Conservation (phyloP, 176 grass and related monocot genomes). For the Rhynchospora pubera region DNA sequence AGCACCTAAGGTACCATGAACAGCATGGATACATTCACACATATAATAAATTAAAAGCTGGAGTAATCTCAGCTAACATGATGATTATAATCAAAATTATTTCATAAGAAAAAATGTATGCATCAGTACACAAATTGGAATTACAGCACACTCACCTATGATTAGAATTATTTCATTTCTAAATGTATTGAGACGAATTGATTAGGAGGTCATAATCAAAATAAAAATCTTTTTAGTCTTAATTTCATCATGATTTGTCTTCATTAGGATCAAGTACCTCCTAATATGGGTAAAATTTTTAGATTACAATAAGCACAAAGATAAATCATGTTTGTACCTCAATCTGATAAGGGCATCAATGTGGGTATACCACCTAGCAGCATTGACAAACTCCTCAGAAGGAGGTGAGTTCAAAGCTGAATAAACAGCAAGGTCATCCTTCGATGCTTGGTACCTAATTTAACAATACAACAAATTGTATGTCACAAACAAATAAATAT, state of each 20-base stretch:
- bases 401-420: slow-evolving; percentile 39
- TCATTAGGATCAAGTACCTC: not conserved
- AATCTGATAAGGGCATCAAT: slow-evolving; percentile 90
- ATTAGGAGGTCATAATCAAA: not conserved
- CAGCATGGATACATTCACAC: not conserved
- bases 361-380: slow-evolving; percentile 74
- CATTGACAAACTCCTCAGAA: slow-evolving; percentile 53
- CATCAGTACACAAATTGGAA: not conserved
- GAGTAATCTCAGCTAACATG: not conserved
- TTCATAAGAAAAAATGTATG: not conserved
- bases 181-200: not conserved
- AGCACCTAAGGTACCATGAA: not conserved
- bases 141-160: not conserved
- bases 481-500: not conserved
- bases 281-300: not conserved
- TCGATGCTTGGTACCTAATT: slow-evolving; percentile 86
- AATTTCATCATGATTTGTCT: not conserved
- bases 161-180: not conserved
- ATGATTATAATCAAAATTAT: not conserved
- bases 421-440: slow-evolving; percentile 88
- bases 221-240: not conserved
- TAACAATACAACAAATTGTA: not conserved
- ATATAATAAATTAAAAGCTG: not conserved
- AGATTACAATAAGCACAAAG: not conserved
- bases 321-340: slow-evolving; percentile 26